Conservation (phyloP, 805 yeast species). For the Dipodascus albidus region DNA sequence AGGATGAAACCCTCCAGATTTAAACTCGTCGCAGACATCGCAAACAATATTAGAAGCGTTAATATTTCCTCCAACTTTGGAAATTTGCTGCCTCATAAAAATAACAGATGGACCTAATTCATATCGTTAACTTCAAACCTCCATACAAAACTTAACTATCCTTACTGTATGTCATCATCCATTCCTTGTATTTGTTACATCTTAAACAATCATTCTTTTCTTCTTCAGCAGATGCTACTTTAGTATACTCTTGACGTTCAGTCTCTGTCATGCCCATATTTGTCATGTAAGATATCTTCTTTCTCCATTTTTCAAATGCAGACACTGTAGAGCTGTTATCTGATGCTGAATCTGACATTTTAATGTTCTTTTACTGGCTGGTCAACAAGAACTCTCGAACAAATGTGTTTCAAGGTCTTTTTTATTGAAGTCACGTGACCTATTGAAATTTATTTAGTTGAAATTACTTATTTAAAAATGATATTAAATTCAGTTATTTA, state of each 20-base stretch:
- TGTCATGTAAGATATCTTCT: conserved; percentile 57
- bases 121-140: neutral
- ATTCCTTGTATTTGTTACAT: conserved; percentile 69
- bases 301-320: conserved; percentile 76
- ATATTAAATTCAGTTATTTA: too few relatives aligned
- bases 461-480: too few relatives aligned
- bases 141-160: neutral
- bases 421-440: too few relatives aligned
- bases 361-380: too few relatives aligned
- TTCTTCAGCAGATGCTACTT: conserved; percentile 35
- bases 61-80: conserved; percentile 48
- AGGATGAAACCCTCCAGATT: conserved; percentile 91
- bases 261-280: conserved; percentile 49
- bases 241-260: conserved; percentile 46
- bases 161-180: conserved; percentile 50
- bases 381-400: too few relatives aligned
- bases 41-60: conserved; percentile 51
- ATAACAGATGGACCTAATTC: conserved; percentile 51
- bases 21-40: conserved; percentile 69
- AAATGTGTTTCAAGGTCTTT: too few relatives aligned
- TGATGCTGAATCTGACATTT: neutral
- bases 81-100: conserved; percentile 78
- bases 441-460: too few relatives aligned
- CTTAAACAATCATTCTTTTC: conserved; percentile 44
- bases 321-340: neutral